Evolutionary conservation across 1,284 basidiomycete species (phyloP), one percentile per base, ranked within the genome.

Genomic region (Pholiota adiposa): DNA sequence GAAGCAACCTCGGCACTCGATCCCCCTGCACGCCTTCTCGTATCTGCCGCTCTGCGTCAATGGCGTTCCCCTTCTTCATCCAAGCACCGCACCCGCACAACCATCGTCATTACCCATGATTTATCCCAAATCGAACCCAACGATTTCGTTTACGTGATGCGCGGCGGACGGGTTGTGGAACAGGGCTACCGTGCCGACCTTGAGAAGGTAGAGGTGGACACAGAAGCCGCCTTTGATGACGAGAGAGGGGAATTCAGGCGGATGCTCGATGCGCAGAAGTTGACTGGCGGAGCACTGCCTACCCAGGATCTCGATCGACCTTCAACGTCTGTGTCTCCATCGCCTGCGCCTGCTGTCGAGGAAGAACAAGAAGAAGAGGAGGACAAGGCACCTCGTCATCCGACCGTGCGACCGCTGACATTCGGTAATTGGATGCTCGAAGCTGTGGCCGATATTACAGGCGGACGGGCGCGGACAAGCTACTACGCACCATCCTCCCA

Each of bases 1-100:
- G 97, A 99, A 79, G 93, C 94, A 1, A 98, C 96, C 5, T 97
- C 95, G 1, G 96, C 97, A 4, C 84, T 99, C 59, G 97, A 99
- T 76, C 86, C 90, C 19, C 92, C 91, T 0, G 92, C 94, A 2
- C 89, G 96, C 21, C 81, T 94, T 36, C 83, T 96, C 41, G 94
- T 98, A 8, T 94, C 94, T 65, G 90, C 94, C 64, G 94, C 94
- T 0, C 84, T 98, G 75, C 92, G 92, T 70, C 75, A 76, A 18
- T 96, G 94, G 93, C 83, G 95, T 19, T 75, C 73, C 23, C 4
- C 44, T 12, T 46, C 44, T 11, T 14, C 44, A 1, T 2, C 23
- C n/a, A 23, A 16, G 11, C 23, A 25, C 11, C 44, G 44, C 23
- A 90, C 92, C 74, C 89, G 86, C 70, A 97, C 96, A 0, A 99